Conservation (phyloP, 176 grass and related monocot species). For the Alloteropsis semialata region DNA sequence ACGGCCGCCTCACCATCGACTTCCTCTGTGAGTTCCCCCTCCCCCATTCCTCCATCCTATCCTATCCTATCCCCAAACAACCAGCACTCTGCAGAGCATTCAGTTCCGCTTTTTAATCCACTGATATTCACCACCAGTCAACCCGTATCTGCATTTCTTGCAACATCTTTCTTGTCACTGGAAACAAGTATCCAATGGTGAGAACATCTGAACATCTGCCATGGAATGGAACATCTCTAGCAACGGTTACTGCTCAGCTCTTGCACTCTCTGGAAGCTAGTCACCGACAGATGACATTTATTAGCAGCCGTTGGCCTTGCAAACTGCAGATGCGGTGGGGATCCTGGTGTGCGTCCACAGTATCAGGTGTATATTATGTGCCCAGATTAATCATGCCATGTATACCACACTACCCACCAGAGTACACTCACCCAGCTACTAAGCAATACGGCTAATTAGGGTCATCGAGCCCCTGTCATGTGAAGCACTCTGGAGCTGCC, state of each 20-base stretch:
- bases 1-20: slow-evolving; percentile 85
- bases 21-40: slow-evolving; percentile 68
- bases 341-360: neutral
- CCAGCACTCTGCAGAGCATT: neutral
- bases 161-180: neutral
- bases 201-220: no score
- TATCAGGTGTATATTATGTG: neutral
- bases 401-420: neutral
- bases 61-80: neutral
- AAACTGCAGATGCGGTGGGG: neutral
- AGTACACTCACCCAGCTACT: neutral
- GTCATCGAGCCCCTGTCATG: neutral
- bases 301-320: neutral
- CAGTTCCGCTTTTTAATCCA: neutral
- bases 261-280: neutral
- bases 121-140: neutral
- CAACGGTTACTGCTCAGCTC: neutral
- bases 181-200: no score
- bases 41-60: neutral
- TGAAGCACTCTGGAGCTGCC: neutral
- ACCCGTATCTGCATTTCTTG: neutral
- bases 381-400: neutral
- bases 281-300: neutral
- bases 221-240: neutral
- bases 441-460: neutral